Conservation (phyloP, 345 rosid genomes). For the Gossypium ekmanianum region DNA sequence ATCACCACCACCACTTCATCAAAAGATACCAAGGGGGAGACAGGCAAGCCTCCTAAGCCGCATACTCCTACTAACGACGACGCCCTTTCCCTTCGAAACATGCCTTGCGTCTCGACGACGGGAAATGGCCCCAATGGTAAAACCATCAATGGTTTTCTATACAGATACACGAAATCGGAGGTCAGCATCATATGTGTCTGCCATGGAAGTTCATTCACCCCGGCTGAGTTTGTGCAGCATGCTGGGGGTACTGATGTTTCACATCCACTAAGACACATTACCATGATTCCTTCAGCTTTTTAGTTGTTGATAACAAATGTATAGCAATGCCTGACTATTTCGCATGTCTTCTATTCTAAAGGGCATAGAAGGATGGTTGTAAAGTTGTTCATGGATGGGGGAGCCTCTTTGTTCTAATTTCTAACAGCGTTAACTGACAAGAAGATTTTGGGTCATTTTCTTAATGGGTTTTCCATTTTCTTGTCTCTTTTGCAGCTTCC, state of each 20-base stretch:
- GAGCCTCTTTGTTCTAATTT: not conserved
- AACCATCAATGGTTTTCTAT: constrained; percentile 62
- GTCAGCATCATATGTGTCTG: constrained; percentile 63
- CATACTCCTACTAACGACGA: constrained; percentile 5
- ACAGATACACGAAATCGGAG: constrained; percentile 48
- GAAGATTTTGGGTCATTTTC: not conserved
- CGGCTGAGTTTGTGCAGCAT: constrained; percentile 74
- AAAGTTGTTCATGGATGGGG: not conserved
- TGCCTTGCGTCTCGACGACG: constrained; percentile 68
- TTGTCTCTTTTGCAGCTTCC: not conserved
- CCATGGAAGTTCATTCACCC: constrained; percentile 66
- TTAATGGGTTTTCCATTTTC: not conserved
- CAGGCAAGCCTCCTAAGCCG: constrained; percentile 47
- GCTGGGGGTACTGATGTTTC: constrained; percentile 57
- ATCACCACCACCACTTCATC: not conserved
- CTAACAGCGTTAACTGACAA: not conserved
- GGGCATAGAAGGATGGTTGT: not conserved
- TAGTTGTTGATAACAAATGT: not conserved
- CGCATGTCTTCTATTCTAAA: not conserved
- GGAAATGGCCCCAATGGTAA: constrained; percentile 66
- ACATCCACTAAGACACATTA: constrained; percentile 55
- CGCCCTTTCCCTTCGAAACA: constrained; percentile 23
- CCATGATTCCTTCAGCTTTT: constrained; percentile 42
- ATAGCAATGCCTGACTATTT: not conserved
- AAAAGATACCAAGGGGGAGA: constrained; percentile 15